Conservation (phyloP, 495 filamentous ascomycete species). For the Amniculicola lignicola region DNA sequence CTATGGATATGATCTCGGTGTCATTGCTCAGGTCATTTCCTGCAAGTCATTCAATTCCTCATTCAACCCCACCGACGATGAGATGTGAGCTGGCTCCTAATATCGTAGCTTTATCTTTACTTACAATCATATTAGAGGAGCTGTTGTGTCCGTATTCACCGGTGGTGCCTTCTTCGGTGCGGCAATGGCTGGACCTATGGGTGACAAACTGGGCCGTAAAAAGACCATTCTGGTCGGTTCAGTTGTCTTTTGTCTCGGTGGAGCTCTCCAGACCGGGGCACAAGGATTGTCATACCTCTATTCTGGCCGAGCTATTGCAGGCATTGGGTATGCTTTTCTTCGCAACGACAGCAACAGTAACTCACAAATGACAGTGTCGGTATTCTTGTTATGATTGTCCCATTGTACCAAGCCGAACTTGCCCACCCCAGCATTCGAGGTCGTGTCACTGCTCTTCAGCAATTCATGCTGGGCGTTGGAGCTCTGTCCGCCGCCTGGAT, state of each 20-base stretch:
- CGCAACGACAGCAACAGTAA: not conserved
- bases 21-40: slow-evolving; percentile 42
- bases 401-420: slow-evolving; percentile 49
- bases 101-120: not conserved
- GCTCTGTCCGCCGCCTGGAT: slow-evolving; percentile 43
- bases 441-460: slow-evolving; percentile 55
- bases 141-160: slow-evolving; percentile 68
- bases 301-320: slow-evolving; percentile 36
- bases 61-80: slow-evolving; percentile 52
- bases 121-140: slow-evolving; percentile 46
- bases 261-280: slow-evolving; percentile 43
- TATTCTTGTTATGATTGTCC: slow-evolving; percentile 47
- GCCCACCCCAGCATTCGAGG: slow-evolving; percentile 46
- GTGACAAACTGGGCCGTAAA: slow-evolving; percentile 48
- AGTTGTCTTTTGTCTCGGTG: slow-evolving; percentile 42
- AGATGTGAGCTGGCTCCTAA: slow-evolving; percentile 49
- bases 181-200: slow-evolving; percentile 49
- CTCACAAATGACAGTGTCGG: slow-evolving; percentile 43
- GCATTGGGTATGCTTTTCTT: slow-evolving; percentile 22
- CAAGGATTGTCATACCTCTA: slow-evolving; percentile 39
- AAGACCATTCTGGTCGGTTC: slow-evolving; percentile 47
- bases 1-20: slow-evolving; percentile 46
- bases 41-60: slow-evolving; percentile 45
- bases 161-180: slow-evolving; percentile 59
- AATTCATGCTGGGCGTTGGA: slow-evolving; percentile 61